Percentiles rank a stretch among this genome's conserved stretches.
Conservation (phyloP, 176 grass and related monocot species). For the Miscanthus lutarioriparius region DNA sequence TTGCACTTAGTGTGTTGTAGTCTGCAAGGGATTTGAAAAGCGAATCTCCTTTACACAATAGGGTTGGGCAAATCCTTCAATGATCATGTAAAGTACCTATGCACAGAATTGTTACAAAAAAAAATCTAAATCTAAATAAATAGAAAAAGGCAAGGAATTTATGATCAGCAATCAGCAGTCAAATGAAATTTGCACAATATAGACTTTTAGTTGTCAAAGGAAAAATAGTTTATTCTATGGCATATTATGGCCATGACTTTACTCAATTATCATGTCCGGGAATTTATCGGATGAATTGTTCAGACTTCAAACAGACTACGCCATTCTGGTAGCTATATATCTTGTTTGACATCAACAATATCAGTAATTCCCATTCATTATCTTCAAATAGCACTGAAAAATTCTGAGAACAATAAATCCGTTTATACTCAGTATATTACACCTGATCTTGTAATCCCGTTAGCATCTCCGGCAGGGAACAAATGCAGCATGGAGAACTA, state of each 20-base stretch:
- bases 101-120: not conserved
- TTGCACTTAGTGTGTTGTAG: not conserved
- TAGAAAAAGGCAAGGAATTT: not conserved
- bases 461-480: conserved; percentile 51
- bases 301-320: not conserved
- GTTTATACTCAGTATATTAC: conserved; percentile 56
- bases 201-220: not conserved
- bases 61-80: not conserved
- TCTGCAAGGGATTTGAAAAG: conserved; percentile 24
- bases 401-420: conserved; percentile 22
- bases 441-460: conserved; percentile 27
- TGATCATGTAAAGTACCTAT: conserved; percentile 3
- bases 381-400: conserved; percentile 32
- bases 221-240: conserved; percentile 27
- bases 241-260: conserved; percentile 6
- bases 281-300: not conserved
- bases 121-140: not conserved
- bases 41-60: conserved; percentile 1
- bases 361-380: not conserved
- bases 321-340: conserved; percentile 13
- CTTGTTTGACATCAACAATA: not conserved
- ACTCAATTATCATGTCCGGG: not conserved
- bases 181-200: not conserved
- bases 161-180: not conserved
- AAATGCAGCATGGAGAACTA: conserved; percentile 33